Base-by-base conservation (phyloP, 2,329 filamentous ascomycete species). In the Huntiella bhutanensis region DNA sequence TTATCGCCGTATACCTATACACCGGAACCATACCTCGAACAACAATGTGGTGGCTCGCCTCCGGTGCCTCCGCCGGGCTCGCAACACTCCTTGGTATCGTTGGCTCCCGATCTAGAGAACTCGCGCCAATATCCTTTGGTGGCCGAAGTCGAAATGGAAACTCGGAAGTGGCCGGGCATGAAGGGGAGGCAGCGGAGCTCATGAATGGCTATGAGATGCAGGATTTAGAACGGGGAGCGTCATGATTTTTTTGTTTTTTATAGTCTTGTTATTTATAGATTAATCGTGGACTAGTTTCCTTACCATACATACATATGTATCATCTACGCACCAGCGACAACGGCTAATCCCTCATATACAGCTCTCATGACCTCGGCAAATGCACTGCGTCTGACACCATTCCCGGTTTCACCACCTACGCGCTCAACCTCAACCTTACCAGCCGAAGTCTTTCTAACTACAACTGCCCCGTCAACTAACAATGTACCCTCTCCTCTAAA, bases 401-500 rank as follows among this genome's bases (percentile, higher is more conserved):
- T 28, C 3, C 42, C 35, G 8, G 43, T n/a, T 54, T 55, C 17
- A 59, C 60, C 52, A 1, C 76, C 81, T 4, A 80, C 75, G 49
- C 80, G 81, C 63, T 94, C 88, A 13, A 94, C 76, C 62, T 92
- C 88, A 55, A 95, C 85, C 54, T 74, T 77, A 0, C 87, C 87
- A n/a, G 80, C 81, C 1, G 77, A 79, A 41, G 80, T 83, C 67
- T 98, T 96, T 50, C 84, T 71, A 40, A 98, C 86, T 3, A 86
- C 82, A 5, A 96, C 87, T 7, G 75, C 74, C 1, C 84, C 82
- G 58, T 96, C 88, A 47, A 98, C 80, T 7, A 98, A 71, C 48
- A 98, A 66, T 6, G 82, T 92, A 51, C 91, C 91, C 61, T 96
- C 88, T 43, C 91, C 91, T 43, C 85, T 73, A 61, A 96, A 95